These are phyloP conservation scores for Saccharomycopsis fermentans DNA, from an alignment of 805 yeast species.

Conservation along the genomic window DNA sequence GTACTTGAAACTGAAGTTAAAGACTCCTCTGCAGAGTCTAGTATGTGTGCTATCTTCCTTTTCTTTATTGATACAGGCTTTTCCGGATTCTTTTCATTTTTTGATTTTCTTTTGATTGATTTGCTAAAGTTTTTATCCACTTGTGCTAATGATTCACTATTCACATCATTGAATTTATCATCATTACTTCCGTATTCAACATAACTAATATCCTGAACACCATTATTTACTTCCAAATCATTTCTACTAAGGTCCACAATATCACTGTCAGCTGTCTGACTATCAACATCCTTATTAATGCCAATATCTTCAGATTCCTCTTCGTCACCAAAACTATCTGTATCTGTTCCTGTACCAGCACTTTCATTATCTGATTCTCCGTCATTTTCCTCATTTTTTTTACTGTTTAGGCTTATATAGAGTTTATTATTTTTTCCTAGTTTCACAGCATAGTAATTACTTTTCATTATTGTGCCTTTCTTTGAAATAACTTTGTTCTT, in stretches of 20 bases:
- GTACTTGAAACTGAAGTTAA: neutral
- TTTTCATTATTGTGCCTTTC: neutral
- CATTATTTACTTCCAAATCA: neutral
- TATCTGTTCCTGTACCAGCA: neutral
- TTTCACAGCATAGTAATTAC: neutral
- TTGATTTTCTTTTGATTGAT: neutral
- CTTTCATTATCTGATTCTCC: neutral
- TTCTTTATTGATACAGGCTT: neutral
- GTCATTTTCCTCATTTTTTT: neutral
- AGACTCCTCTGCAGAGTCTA: neutral
- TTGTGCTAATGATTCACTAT: neutral
- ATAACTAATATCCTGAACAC: neutral
- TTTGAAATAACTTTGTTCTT: neutral
- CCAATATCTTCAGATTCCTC: conserved; percentile 1
- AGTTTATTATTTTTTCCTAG: neutral
- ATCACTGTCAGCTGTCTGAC: neutral
- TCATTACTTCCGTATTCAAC: neutral
- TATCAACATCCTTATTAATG: neutral
- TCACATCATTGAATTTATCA: neutral
- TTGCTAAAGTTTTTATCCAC: neutral
- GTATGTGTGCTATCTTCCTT: neutral
- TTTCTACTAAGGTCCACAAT: neutral
- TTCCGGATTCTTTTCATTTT: neutral
- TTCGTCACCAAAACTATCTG: neutral
- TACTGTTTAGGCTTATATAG: neutral